These are phyloP conservation scores for Triangularia verruculosa DNA, from an alignment of 2,329 filamentous ascomycete species.

Conservation along the genomic window DNA sequence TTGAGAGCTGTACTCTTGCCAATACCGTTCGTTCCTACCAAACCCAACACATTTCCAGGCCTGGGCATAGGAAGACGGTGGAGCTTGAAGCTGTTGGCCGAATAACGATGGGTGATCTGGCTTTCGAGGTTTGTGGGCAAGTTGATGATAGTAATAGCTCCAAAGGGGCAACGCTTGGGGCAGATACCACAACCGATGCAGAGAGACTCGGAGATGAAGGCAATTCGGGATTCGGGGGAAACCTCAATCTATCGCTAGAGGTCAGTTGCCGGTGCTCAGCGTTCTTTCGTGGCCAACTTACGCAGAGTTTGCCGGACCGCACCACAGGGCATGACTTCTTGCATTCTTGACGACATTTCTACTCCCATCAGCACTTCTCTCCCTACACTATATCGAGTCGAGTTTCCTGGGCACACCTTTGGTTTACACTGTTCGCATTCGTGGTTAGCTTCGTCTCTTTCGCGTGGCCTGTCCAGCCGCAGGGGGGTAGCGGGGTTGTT, in stretches of 20 bases:
- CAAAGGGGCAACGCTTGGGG: constrained; percentile 98
- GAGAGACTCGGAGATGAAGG: constrained; percentile 94
- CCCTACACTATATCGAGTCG: not conserved
- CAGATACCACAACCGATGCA: constrained; percentile 99
- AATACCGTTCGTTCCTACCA: constrained; percentile 99
- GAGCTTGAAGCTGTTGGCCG: constrained; percentile 99
- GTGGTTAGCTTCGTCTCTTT: constrained; percentile 36
- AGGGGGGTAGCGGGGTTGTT: constrained; percentile 37
- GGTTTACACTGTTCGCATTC: constrained; percentile 71
- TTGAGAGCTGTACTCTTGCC: constrained; percentile 99
- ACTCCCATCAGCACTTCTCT: constrained; percentile 14
- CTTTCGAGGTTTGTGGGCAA: constrained; percentile 98
- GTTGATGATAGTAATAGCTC: constrained; percentile 99
- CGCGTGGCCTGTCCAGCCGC: not conserved
- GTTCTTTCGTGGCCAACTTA: constrained; percentile 10
- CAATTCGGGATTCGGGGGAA: constrained; percentile 80
- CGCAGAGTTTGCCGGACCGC: constrained; percentile 75
- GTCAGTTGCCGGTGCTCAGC: constrained; percentile 53
- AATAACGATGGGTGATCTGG: constrained; percentile 97
- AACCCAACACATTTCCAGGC: constrained; percentile 89
- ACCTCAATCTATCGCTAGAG: constrained; percentile 68
- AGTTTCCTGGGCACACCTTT: constrained; percentile 56
- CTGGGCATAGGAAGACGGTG: constrained; percentile 94
- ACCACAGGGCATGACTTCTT: constrained; percentile 98
- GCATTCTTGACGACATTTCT: constrained; percentile 99